phyloP scores from a whole-genome alignment of 768 basidiomycete species.

The Boletellus emodensis region DNA sequence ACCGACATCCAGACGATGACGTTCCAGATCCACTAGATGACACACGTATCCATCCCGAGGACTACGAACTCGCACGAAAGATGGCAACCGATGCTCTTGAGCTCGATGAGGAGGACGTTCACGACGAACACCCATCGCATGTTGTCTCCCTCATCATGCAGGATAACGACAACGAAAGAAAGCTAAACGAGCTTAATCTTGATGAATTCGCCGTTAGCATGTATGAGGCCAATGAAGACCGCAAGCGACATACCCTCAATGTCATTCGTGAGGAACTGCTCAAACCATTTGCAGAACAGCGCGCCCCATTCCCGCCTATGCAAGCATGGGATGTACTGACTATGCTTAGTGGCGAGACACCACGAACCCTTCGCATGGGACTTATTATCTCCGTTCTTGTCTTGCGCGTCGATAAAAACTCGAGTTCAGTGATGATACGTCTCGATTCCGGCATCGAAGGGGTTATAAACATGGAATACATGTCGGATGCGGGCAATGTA shows the following conservation, averaged over 20 bases:
- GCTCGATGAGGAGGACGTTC: constrained; percentile 95
- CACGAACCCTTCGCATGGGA: constrained; percentile 68
- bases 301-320: constrained; percentile 61
- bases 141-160: constrained; percentile 84
- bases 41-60: constrained; percentile 95
- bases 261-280: constrained; percentile 85
- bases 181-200: constrained; percentile 85
- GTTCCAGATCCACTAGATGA: constrained; percentile 87
- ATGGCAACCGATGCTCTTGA: constrained; percentile 98
- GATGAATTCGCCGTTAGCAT: constrained; percentile 96
- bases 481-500: constrained; percentile 46
- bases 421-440: constrained; percentile 56
- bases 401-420: constrained; percentile 41
- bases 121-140: constrained; percentile 87
- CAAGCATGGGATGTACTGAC: constrained; percentile 79
- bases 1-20: constrained; percentile 58
- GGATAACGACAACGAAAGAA: constrained; percentile 71
- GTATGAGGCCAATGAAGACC: constrained; percentile 74
- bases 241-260: constrained; percentile 86
- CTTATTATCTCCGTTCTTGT: constrained; percentile 78
- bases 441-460: constrained; percentile 96
- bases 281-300: constrained; percentile 72
- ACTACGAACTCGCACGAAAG: constrained; percentile 96
- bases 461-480: constrained; percentile 54
- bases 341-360: constrained; percentile 94